Evolutionary conservation across 495 filamentous ascomycete genomes (phyloP), one percentile per base, ranked within the genome.

Genomic region (Hypoxylon fuscum): DNA sequence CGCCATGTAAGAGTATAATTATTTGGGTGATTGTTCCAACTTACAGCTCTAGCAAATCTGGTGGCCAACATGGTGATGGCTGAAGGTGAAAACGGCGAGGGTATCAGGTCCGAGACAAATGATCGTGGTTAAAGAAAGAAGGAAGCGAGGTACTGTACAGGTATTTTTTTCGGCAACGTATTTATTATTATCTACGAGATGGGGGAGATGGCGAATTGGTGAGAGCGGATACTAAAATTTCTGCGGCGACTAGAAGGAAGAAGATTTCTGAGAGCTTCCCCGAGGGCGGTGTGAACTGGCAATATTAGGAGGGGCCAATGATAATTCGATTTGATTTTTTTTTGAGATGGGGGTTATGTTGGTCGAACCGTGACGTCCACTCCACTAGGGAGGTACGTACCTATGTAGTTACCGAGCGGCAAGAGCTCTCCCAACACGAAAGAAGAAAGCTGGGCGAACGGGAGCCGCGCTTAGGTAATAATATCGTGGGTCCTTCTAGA

Each of bases 11-110:
- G 48, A 25, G 37, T 27, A 23, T 55, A n/a, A n/a, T n/a, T n/a
- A n/a, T 52, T 69, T 62, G 67, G 63, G 60, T 51, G 59, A 64
- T 73, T 73, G 71, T n/a, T n/a, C n/a, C n/a, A 75, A 86, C 88
- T 81, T 88, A 97, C 92, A 77, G 84, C 88, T 73, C 87, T 80
- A 58, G 85, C 78, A 59, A 90, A 75, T 68, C 85, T 81, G 69
- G 85, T 74, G 48, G 87, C 78, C 75, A 90, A 74, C 88, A 90
- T 90, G 53, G 63, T 85, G 79, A 78, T 43, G 62, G 45, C 55
- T 64, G 51, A 55, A 77, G 72, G 77, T 77, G 74, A 41, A 37
- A 38, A 22, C 42, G 38, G 12, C 40, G 46, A 21, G 42, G 41
- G 55, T 70, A 64, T 70, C 75, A 57, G 63, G 38, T 59, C 29